Conservation (phyloP, 1,284 basidiomycete genomes). For the Cryptococcus sp. region DNA sequence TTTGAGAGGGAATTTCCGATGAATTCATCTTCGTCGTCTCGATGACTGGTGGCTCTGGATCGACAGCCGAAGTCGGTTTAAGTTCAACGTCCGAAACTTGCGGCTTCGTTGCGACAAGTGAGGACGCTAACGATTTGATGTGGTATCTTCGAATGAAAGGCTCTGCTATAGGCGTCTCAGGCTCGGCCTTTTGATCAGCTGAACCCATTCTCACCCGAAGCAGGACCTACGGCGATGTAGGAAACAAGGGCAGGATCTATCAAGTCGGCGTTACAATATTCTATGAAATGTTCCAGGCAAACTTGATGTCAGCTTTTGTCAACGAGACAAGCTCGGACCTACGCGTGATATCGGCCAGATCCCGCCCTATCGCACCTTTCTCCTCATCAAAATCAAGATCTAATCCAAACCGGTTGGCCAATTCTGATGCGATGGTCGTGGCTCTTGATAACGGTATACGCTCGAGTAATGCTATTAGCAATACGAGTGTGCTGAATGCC, state of each 20-base stretch:
- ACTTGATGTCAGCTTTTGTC: constrained; percentile 4
- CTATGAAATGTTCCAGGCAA: constrained; percentile 4
- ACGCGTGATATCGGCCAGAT: constrained; percentile 21
- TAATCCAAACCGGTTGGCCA: constrained; percentile 24
- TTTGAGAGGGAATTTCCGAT: too few relatives aligned
- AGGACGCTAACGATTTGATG: not conserved
- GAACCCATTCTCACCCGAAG: too few relatives aligned
- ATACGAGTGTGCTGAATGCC: constrained; percentile 22
- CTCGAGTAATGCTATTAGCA: constrained; percentile 25
- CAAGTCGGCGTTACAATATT: constrained; percentile 8
- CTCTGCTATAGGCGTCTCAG: not conserved
- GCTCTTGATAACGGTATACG: constrained; percentile 16
- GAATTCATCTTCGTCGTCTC: too few relatives aligned
- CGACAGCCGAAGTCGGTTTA: too few relatives aligned
- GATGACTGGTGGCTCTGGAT: too few relatives aligned
- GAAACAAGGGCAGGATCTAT: constrained; percentile 6
- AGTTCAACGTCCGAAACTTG: too few relatives aligned
- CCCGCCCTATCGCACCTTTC: constrained; percentile 11
- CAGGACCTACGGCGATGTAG: too few relatives aligned
- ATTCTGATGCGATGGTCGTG: constrained; percentile 18
- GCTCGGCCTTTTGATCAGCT: not conserved
- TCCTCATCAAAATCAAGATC: constrained; percentile 17
- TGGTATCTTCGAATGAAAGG: not conserved
- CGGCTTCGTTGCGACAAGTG: too few relatives aligned
- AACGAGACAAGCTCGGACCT: constrained; percentile 4